A percentile compares a stretch with the other conserved stretches of the same genome.
Evolutionary conservation across 2,329 filamentous ascomycete genomes (phyloP).

Genomic region (Aspergillus flavus): DNA sequence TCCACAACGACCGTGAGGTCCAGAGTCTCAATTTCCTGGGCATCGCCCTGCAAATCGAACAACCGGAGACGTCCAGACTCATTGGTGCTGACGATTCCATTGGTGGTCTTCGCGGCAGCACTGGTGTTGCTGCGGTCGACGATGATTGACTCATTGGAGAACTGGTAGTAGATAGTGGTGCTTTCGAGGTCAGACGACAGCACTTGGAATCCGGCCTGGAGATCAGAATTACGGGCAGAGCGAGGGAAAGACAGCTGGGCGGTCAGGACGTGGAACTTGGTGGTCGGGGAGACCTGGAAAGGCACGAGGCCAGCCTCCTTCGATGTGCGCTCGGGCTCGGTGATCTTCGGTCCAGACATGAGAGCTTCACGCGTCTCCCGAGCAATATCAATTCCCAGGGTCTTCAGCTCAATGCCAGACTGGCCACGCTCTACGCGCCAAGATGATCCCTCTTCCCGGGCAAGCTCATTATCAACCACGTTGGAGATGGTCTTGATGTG

Average conservation of each 20-base stretch:
- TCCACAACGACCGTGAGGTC: constrained; percentile 24
- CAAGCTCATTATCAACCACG: constrained; percentile 20
- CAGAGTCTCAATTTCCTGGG: constrained; percentile 17
- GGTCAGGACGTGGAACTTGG: constrained; percentile 13
- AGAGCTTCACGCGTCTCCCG: constrained; percentile 20
- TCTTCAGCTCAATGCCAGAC: constrained; percentile 14
- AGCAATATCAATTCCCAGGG: constrained; percentile 23
- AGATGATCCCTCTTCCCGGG: constrained; percentile 7
- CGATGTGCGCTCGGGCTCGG: constrained; percentile 8
- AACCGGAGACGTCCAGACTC: constrained; percentile 20
- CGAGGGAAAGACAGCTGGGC: constrained; percentile 15
- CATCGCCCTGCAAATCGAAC: constrained; percentile 17
- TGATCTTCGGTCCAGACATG: constrained; percentile 7
- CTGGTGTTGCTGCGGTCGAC: constrained; percentile 24
- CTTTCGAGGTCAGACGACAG: constrained; percentile 17
- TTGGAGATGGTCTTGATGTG: constrained; percentile 14
- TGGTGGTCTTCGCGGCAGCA: constrained; percentile 20
- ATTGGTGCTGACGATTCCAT: constrained; percentile 13
- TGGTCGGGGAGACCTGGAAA: constrained; percentile 12
- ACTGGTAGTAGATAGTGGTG: constrained; percentile 24
- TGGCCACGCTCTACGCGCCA: constrained; percentile 11
- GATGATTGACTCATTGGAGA: constrained; percentile 25
- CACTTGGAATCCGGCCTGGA: constrained; percentile 21
- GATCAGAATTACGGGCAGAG: constrained; percentile 8
- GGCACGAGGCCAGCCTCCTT: not conserved